Evolutionary conservation across 148 eudicot genomes (phyloP), one percentile per base, ranked within the genome.

Genomic region (Chenopodium album): DNA sequence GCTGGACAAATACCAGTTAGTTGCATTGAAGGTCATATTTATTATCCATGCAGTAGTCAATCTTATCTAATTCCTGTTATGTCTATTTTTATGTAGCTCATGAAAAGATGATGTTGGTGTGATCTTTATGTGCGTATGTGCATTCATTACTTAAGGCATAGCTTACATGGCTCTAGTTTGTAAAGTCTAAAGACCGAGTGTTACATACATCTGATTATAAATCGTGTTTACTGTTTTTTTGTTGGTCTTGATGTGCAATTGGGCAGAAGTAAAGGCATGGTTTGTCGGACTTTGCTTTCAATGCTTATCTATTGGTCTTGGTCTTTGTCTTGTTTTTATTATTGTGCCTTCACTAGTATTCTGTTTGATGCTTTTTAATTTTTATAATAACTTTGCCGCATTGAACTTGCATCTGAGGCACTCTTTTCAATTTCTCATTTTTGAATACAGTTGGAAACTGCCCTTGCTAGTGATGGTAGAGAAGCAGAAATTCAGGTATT

Each of bases 401-500:
- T 34, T 75, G 60, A 19, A 71, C 37, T 26, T 67, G 32, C 68
- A 16, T 44, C 81, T 85, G 84, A 87, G 48, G 34, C 52, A 12
- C 26, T 5, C 2, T 46, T 29, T 54, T 26, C 26, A 69, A 28
- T 74, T 56, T 26, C 81, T 62, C 16, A 37, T 28, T 74, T 26
- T 56, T n/a, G 73, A 31, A 75, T 20, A 64, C 97, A 96, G 99
- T 85, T 97, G 83, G 98, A 97, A 77, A 82, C 86, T 71, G 86
- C 92, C 85, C 64, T 94, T 26, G 80, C 80, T 65, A 84, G 80
- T 81, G 97, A 90, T 77, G 89, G 88, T 56, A 90, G 85, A 66
- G 99, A 92, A 77, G 85, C 91, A 48, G 98, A 94, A 76, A 88
- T 94, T 85, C 97, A 92, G 99, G 99, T 96, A 83, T 75, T 23